Percentiles rank a stretch among this genome's conserved stretches.
Evolutionary conservation across 2,329 filamentous ascomycete genomes (phyloP).

Genomic region (Pseudopyricularia javanii): DNA sequence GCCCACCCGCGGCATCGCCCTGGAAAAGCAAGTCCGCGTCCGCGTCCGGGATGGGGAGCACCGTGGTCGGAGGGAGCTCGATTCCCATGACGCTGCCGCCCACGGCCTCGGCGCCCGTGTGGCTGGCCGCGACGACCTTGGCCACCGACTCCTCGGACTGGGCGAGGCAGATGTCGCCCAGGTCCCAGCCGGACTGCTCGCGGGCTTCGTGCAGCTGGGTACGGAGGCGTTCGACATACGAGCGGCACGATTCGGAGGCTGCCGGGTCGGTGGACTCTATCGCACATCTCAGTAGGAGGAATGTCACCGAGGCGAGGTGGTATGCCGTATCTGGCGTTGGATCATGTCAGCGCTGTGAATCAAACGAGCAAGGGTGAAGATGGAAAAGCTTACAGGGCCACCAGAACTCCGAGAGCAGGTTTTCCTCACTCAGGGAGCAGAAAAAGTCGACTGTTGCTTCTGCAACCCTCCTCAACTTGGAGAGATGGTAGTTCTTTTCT

Average conservation of each 20-base stretch:
- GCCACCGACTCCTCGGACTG: constrained; percentile 34
- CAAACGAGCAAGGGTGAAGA: background rate
- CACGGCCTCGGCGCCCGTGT: background rate
- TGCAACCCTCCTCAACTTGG: background rate
- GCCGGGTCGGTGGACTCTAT: constrained; percentile 36
- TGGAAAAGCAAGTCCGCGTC: background rate
- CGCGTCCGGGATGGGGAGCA: background rate
- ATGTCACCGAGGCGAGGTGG: constrained; percentile 1
- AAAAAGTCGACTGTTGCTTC: constrained; percentile 2
- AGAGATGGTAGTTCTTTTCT: constrained; percentile 1
- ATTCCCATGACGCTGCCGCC: background rate
- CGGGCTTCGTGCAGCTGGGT: constrained; percentile 27
- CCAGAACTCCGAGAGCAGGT: constrained; percentile 1
- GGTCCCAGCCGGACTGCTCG: constrained; percentile 31
- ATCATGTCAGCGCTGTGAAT: background rate
- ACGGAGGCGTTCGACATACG: constrained; percentile 13
- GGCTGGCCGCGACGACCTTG: constrained; percentile 16
- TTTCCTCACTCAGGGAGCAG: background rate
- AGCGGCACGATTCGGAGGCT: constrained; percentile 18
- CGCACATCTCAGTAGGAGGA: constrained; percentile 10
- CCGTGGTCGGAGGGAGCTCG: background rate
- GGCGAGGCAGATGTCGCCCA: constrained; percentile 35
- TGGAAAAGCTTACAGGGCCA: background rate
- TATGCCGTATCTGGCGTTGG: constrained; percentile 2
- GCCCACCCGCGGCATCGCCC: background rate